A percentile compares a stretch with the other conserved stretches of the same genome.
These are phyloP conservation scores for Eucalyptus victrix DNA, from an alignment of 345 rosid genomes.

Conservation along the genomic window DNA sequence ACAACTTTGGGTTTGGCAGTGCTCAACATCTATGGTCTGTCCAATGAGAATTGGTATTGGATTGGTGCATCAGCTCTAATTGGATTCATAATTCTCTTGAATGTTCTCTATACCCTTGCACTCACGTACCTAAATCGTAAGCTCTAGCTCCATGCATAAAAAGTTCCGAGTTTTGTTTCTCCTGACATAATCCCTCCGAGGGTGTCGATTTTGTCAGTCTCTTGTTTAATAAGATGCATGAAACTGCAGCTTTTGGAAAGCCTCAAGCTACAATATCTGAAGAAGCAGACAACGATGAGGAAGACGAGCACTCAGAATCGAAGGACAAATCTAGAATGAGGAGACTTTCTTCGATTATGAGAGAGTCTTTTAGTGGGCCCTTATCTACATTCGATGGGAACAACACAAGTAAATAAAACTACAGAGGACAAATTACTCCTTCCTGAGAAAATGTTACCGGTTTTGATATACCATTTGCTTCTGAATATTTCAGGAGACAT, in stretches of 20 bases:
- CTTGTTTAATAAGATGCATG: slow-evolving; percentile 27
- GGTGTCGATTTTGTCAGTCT: neutral
- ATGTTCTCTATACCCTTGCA: slow-evolving; percentile 58
- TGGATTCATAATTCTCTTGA: slow-evolving; percentile 58
- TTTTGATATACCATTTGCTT: neutral
- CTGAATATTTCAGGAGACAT: slow-evolving; percentile 24
- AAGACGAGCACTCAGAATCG: slow-evolving; percentile 4
- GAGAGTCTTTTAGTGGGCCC: slow-evolving; percentile 12
- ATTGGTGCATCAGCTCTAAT: slow-evolving; percentile 50
- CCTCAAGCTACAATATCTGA: slow-evolving; percentile 55
- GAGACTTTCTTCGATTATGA: slow-evolving; percentile 8
- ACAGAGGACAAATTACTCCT: neutral
- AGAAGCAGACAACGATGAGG: slow-evolving; percentile 29
- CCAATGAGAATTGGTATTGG: slow-evolving; percentile 70
- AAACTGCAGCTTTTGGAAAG: slow-evolving; percentile 9
- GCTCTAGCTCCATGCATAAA: neutral
- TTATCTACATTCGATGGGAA: slow-evolving; percentile 26
- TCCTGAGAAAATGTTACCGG: neutral
- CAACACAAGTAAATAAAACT: slow-evolving; percentile 26
- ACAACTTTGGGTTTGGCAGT: slow-evolving; percentile 42
- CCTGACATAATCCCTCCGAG: neutral
- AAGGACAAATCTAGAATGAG: slow-evolving; percentile 14
- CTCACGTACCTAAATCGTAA: slow-evolving; percentile 62
- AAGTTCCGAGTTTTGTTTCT: neutral
- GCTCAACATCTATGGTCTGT: slow-evolving; percentile 25